Conservation (phyloP, 495 filamentous ascomycete species). For the Pyrenula massariospora region DNA sequence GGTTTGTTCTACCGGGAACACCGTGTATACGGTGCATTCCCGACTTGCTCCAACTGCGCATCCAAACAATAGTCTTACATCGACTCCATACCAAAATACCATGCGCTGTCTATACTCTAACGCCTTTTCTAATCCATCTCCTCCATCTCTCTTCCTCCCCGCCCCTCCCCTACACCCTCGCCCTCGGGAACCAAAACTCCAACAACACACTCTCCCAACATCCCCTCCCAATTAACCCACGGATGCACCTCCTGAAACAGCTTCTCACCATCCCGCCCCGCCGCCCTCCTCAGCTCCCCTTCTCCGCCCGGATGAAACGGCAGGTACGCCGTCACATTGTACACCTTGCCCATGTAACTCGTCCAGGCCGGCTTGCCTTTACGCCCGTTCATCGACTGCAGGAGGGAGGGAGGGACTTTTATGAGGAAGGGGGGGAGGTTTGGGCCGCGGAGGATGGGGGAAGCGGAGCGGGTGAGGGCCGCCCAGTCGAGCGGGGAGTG, state of each 20-base stretch:
- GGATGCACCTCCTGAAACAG: slow-evolving; percentile 89
- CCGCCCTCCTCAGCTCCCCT: slow-evolving; percentile 69
- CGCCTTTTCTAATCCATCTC: no score
- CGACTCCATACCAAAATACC: no score
- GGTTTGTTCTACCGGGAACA: no score
- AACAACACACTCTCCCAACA: slow-evolving; percentile 75
- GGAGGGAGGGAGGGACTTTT: slow-evolving; percentile 65
- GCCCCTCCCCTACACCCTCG: slow-evolving; percentile 21
- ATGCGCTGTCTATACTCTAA: no score
- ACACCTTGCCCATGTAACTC: slow-evolving; percentile 73
- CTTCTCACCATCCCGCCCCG: slow-evolving; percentile 56
- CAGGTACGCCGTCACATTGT: slow-evolving; percentile 84
- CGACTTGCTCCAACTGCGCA: no score
- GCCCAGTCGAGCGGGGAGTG: slow-evolving; percentile 96
- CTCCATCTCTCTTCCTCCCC: background rate
- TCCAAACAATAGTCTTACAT: no score
- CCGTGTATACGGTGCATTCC: no score
- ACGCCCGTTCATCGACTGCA: slow-evolving; percentile 63
- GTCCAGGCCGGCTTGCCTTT: slow-evolving; percentile 84
- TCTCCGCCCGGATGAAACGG: slow-evolving; percentile 89
- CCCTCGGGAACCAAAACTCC: slow-evolving; percentile 76
- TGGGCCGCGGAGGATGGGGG: slow-evolving; percentile 45
- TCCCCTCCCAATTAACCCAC: slow-evolving; percentile 96
- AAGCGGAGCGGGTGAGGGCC: slow-evolving; percentile 50
- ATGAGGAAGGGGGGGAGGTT: slow-evolving; percentile 36